Base-by-base conservation (phyloP, 2,329 filamentous ascomycete genomes). In the Colletotrichum chrysophilum region DNA sequence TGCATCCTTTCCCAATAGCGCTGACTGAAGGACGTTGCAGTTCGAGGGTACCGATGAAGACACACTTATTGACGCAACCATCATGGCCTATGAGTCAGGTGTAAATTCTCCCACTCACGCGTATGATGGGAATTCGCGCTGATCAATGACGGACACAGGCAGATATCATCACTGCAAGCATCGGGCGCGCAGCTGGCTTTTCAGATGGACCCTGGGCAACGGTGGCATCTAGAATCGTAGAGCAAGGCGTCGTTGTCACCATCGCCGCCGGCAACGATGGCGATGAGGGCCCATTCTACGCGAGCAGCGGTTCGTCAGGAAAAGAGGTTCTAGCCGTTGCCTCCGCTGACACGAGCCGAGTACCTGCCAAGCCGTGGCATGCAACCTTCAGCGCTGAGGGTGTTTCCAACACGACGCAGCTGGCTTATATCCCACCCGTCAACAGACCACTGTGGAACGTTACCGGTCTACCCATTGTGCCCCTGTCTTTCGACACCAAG, bases 201-300 rank as follows among this genome's bases (percentile, higher is more conserved):
- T 75, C 72, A 1, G 69, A 76, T 43, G 73, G 74, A 1, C 73
- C 73, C 9, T 76, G 76, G 76, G 76, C 76, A 10, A 70, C 70
- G 0, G 70, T 77, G 1, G 74, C 73, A 0, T 76, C 76, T 7
- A 62, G 76, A 12, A 76, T 77, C 18, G 76, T 76, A 9, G 73
- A 77, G 5, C 80, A 85, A 30, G 89, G 89, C 16, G 83, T 90
- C 3, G 85, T 89, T 7, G 85, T 90, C 26, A 86, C 87, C 12
- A 86, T 90, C 34, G 86, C 89, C 1, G 88, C 87, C 7, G 89
- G 89, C 10, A 91, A 91, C 70, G 85, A 87, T 43, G 89, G 89
- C 24, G 81, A 82, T 21, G 80, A 82, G 12, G 89, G 89, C 0
- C 84, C 89, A 0, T 90, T 91, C 79, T 88, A 85, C 52, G 82